Evolutionary conservation across 805 yeast genomes (phyloP), one percentile per base, ranked within the genome.

Genomic region (Ascoidea asiatica): DNA sequence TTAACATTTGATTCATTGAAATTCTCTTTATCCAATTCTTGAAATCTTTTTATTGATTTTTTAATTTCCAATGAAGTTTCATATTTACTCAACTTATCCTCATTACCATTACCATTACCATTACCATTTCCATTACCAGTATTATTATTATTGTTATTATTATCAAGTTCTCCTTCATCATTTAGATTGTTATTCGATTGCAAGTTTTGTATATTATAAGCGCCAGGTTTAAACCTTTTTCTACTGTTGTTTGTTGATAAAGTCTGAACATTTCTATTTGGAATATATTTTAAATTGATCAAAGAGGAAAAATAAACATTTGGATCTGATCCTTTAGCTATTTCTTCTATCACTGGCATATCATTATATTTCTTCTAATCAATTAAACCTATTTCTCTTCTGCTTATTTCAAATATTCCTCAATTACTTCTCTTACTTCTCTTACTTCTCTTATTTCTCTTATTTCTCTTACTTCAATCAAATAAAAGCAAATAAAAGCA

Each of bases 141-240:
- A 15, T 37, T 45, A 17, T 49, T 50, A 4, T 38, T 39, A 4
- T 47, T 50, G 35, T 43, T 46, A 2, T 50, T 50, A 29, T 29
- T 29, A 11, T 29, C 15, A 3, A 29, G 35, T n/a, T n/a, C n/a
- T n/a, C n/a, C n/a, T n/a, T n/a, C n/a, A n/a, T n/a, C n/a, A n/a
- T n/a, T n/a, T n/a, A n/a, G n/a, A n/a, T n/a, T n/a, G n/a, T n/a
- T n/a, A n/a, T n/a, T n/a, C n/a, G n/a, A n/a, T 20, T 49, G 46
- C 15, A 49, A 37, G 40, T 49, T 50, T 19, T 36, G 47, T 17
- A 47, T 13, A 35, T 49, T 49, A 39, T 49, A 49, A 5, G 48
- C 40, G n/a, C 52, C 52, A 21, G 50, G 48, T 5, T 50, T 50
- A 43, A 49, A 38, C 35, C 52, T 20, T 33, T 49, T 49, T 29